Evolutionary conservation across 1,139 yeast species (phyloP).

Genomic region (Suhomyces chickasaworum): DNA sequence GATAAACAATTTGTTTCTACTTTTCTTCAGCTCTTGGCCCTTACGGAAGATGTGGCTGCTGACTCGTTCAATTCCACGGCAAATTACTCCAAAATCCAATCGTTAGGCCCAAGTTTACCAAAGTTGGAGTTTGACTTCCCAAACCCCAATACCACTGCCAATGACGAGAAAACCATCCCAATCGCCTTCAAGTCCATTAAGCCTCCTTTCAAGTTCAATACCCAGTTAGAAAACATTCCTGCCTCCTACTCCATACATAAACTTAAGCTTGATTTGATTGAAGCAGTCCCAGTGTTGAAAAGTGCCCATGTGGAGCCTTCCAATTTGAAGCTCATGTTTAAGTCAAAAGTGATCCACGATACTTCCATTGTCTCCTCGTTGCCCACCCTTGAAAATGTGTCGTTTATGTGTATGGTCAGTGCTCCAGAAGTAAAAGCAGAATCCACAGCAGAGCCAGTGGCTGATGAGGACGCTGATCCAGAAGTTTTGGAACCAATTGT

Average conservation of each 20-base stretch:
- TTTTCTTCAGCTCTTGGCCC: slow-evolving; percentile 36
- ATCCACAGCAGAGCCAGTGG: background rate
- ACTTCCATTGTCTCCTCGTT: slow-evolving; percentile 31
- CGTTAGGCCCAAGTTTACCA: slow-evolving; percentile 49
- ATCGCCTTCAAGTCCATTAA: slow-evolving; percentile 44
- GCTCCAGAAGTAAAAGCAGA: slow-evolving; percentile 18
- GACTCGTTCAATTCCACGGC: slow-evolving; percentile 34
- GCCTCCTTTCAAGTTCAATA: slow-evolving; percentile 45
- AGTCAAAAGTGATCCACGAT: slow-evolving; percentile 49
- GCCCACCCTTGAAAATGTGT: slow-evolving; percentile 22
- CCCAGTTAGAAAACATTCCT: slow-evolving; percentile 27
- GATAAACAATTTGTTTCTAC: slow-evolving; percentile 31
- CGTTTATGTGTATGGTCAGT: slow-evolving; percentile 44
- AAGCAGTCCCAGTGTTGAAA: slow-evolving; percentile 26
- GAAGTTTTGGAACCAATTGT: slow-evolving; percentile 19
- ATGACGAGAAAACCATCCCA: slow-evolving; percentile 14
- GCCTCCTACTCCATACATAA: slow-evolving; percentile 34
- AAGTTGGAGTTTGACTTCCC: slow-evolving; percentile 34
- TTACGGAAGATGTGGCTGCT: slow-evolving; percentile 28
- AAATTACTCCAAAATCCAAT: slow-evolving; percentile 34
- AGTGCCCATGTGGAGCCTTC: slow-evolving; percentile 29
- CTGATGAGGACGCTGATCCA: slow-evolving; percentile 18
- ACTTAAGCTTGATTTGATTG: slow-evolving; percentile 36
- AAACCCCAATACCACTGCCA: slow-evolving; percentile 4
- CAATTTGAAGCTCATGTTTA: slow-evolving; percentile 42